Evolutionary conservation across 768 basidiomycete genomes (phyloP).

Genomic region (Boletus tomentosulus): DNA sequence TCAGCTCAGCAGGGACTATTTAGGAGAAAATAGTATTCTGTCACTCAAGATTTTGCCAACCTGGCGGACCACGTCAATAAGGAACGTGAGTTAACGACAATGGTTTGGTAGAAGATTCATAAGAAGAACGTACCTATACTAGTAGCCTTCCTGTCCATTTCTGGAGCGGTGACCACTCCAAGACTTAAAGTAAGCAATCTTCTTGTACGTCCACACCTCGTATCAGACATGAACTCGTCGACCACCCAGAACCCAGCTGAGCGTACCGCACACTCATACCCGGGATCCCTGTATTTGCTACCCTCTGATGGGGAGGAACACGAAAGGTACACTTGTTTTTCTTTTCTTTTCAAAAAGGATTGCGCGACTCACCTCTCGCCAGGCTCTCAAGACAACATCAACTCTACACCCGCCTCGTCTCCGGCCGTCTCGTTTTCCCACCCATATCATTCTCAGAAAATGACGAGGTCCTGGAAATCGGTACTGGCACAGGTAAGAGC

Average conservation of each 20-base stretch:
- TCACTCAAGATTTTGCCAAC: too few species aligned
- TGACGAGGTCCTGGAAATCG: background rate
- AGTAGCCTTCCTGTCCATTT: too few species aligned
- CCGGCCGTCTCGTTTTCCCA: background rate
- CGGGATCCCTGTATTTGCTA: background rate
- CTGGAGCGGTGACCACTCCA: too few species aligned
- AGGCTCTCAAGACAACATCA: background rate
- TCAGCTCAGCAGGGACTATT: too few species aligned
- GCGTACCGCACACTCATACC: background rate
- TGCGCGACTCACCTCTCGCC: background rate
- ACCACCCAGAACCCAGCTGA: background rate
- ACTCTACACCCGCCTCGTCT: background rate
- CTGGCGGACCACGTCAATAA: too few species aligned
- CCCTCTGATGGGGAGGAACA: background rate
- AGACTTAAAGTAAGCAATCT: too few species aligned
- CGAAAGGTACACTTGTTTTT: background rate
- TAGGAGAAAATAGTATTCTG: too few species aligned
- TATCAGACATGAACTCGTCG: too few species aligned
- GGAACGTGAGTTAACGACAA: too few species aligned
- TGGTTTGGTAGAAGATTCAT: too few species aligned
- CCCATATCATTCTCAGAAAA: background rate
- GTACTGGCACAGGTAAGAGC: background rate
- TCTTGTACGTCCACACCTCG: too few species aligned
- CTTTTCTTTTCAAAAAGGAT: background rate
- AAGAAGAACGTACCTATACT: too few species aligned